Percentiles rank a stretch among this genome's conserved stretches.
Conservation (phyloP, 2,329 filamentous ascomycete species). For the Talaromyces islandicus region DNA sequence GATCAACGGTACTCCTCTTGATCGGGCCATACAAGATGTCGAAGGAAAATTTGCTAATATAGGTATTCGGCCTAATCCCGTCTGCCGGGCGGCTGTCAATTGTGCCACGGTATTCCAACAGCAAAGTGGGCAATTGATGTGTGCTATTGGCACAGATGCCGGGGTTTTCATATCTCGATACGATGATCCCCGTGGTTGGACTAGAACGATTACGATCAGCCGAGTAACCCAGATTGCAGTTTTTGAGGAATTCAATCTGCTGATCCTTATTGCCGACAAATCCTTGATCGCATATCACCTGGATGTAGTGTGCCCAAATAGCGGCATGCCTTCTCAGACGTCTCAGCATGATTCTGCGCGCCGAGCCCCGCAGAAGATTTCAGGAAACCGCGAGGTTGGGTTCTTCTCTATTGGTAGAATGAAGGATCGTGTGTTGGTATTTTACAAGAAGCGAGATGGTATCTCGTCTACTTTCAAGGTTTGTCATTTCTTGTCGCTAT, state of each 20-base stretch:
- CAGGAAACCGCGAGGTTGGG: slow-evolving; percentile 80
- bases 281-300: slow-evolving; percentile 89
- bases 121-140: slow-evolving; percentile 75
- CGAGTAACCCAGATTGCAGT: slow-evolving; percentile 90
- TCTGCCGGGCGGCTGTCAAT: slow-evolving; percentile 82
- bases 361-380: slow-evolving; percentile 85
- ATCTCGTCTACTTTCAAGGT: slow-evolving; percentile 85
- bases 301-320: slow-evolving; percentile 65
- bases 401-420: slow-evolving; percentile 95
- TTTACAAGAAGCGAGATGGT: slow-evolving; percentile 95
- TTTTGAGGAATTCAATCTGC: slow-evolving; percentile 90
- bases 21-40: slow-evolving; percentile 82
- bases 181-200: slow-evolving; percentile 86
- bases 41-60: slow-evolving; percentile 63
- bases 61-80: slow-evolving; percentile 63
- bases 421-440: slow-evolving; percentile 91
- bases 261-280: slow-evolving; percentile 86
- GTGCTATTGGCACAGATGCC: slow-evolving; percentile 91
- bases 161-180: slow-evolving; percentile 88
- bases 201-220: slow-evolving; percentile 66
- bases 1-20: slow-evolving; percentile 85
- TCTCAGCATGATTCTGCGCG: slow-evolving; percentile 62
- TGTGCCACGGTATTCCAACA: slow-evolving; percentile 85
- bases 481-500: slow-evolving; percentile 8
- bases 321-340: slow-evolving; percentile 45